Evolutionary conservation across 352 stramenopile species (phyloP).

Genomic region (Aphanomyces cochlioides): DNA sequence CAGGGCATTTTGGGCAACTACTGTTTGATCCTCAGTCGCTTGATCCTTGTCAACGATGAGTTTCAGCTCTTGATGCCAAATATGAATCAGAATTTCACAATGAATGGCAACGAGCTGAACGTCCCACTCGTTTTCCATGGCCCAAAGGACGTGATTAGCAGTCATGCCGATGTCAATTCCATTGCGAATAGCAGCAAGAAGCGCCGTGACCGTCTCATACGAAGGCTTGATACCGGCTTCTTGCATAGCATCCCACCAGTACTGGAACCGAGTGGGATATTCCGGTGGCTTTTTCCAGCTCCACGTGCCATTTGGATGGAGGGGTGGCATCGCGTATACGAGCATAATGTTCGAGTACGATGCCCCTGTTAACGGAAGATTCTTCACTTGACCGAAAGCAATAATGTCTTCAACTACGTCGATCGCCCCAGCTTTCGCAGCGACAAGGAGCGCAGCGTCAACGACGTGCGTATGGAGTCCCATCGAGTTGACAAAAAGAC

Average conservation of each 20-base stretch:
- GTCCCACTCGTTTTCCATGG: slow-evolving; percentile 3
- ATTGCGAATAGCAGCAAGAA: background rate
- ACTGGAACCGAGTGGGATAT: slow-evolving; percentile 16
- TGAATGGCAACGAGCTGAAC: slow-evolving; percentile 8
- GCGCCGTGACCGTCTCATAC: slow-evolving; percentile 11
- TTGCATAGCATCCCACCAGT: slow-evolving; percentile 27
- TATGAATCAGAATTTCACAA: slow-evolving; percentile 9
- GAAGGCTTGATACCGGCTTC: background rate
- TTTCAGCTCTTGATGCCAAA: background rate
- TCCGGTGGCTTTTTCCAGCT: background rate
- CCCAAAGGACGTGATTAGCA: background rate
- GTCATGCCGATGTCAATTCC: background rate
- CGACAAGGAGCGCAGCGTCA: background rate
- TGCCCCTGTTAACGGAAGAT: background rate
- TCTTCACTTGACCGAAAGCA: background rate
- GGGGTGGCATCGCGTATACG: slow-evolving; percentile 15
- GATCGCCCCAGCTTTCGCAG: background rate
- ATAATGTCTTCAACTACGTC: slow-evolving; percentile 16
- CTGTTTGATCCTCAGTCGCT: background rate
- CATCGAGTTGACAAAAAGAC: background rate
- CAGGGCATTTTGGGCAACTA: background rate
- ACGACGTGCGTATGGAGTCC: slow-evolving; percentile 2
- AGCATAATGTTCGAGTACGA: slow-evolving; percentile 22
- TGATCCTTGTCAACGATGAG: background rate
- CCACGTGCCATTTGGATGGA: background rate